These are phyloP conservation scores for Knoxdaviesia capensis DNA, from an alignment of 2,329 filamentous ascomycete species.

Conservation along the genomic window DNA sequence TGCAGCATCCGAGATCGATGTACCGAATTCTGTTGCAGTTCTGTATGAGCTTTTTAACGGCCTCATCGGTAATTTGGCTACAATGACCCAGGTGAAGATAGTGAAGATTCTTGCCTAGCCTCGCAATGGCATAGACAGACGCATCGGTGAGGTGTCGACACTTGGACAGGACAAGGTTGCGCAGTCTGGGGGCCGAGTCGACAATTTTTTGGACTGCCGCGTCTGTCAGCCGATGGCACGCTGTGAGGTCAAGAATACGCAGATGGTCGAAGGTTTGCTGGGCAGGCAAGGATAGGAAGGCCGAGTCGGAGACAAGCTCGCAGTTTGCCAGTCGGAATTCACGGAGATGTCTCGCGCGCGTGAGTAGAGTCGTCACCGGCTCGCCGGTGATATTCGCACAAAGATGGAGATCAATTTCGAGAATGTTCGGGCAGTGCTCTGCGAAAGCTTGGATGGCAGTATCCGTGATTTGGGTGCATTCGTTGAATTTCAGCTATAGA, in stretches of 20 bases:
- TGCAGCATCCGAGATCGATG: conserved; percentile 93
- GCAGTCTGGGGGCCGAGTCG: conserved; percentile 62
- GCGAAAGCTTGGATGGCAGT: conserved; percentile 70
- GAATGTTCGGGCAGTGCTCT: conserved; percentile 70
- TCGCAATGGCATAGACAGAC: conserved; percentile 71
- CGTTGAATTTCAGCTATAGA: conserved; percentile 72
- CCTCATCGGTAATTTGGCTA: conserved; percentile 71
- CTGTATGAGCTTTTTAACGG: conserved; percentile 66
- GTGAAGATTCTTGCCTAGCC: conserved; percentile 85
- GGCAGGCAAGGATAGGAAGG: conserved; percentile 60
- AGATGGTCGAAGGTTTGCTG: conserved; percentile 63
- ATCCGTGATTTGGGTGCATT: conserved; percentile 71
- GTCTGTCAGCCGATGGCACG: conserved; percentile 68
- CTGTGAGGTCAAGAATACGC: conserved; percentile 83
- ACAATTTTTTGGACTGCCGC: conserved; percentile 79
- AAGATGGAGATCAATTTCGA: conserved; percentile 88
- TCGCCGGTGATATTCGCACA: conserved; percentile 65
- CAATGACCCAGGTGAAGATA: conserved; percentile 95
- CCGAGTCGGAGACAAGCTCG: conserved; percentile 64
- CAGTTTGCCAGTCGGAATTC: conserved; percentile 80
- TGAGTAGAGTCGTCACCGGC: conserved; percentile 63
- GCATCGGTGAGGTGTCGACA: conserved; percentile 83
- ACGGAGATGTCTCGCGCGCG: conserved; percentile 62
- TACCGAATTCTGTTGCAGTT: conserved; percentile 87
- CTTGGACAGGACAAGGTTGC: conserved; percentile 87